Conservation (phyloP, 768 basidiomycete genomes). For the Pisolithus microcarpus region DNA sequence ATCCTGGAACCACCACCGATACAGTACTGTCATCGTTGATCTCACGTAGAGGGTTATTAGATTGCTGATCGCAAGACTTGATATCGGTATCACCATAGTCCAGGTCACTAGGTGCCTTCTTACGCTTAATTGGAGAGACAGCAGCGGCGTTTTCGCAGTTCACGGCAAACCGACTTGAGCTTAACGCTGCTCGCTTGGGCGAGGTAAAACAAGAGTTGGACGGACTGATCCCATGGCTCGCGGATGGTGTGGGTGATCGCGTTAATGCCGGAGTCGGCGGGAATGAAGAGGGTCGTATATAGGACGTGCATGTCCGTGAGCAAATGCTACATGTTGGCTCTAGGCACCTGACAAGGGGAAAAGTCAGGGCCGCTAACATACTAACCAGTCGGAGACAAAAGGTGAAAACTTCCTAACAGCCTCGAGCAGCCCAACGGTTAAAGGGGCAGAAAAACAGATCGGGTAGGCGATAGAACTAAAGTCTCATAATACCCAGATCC, state of each 20-base stretch:
- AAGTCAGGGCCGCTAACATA: not conserved
- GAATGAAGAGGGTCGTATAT: constrained; percentile 22
- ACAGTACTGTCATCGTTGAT: constrained; percentile 5
- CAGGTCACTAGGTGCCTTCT: constrained; percentile 21
- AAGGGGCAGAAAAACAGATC: not conserved
- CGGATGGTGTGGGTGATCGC: constrained; percentile 24
- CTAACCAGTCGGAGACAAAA: not conserved
- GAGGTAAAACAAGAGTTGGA: constrained; percentile 8
- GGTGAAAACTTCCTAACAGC: not conserved
- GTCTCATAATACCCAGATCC: no score
- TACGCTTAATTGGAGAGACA: constrained; percentile 15
- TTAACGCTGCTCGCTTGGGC: constrained; percentile 23
- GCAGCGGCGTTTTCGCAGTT: constrained; percentile 10
- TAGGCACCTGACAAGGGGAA: constrained; percentile 21
- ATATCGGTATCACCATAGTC: constrained; percentile 12
- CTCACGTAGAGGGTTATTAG: not conserved
- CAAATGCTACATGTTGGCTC: constrained; percentile 31
- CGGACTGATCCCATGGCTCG: constrained; percentile 6
- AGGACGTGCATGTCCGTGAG: constrained; percentile 31
- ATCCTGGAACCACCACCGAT: constrained; percentile 21
- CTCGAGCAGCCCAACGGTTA: not conserved
- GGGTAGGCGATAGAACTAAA: not conserved
- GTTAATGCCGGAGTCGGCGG: constrained; percentile 34
- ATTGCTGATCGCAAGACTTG: constrained; percentile 2
- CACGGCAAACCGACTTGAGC: constrained; percentile 17